Evolutionary conservation across 2,329 filamentous ascomycete species (phyloP).

Genomic region (Davidsoniella neocaledoniae): DNA sequence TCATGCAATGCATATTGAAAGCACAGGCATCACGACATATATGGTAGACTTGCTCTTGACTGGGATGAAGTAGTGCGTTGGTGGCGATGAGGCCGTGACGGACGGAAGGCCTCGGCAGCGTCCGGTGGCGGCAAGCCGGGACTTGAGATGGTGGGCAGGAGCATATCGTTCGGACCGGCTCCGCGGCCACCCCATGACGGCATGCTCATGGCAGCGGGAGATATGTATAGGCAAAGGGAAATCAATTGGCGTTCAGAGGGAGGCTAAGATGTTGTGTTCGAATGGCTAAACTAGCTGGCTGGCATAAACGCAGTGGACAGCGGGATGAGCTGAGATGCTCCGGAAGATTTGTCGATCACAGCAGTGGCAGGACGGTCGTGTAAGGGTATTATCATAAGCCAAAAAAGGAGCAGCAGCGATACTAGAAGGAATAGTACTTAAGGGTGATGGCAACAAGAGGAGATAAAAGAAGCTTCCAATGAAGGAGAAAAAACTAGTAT

Average conservation of each 20-base stretch:
- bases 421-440: neutral
- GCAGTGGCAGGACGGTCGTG: too few relatives aligned
- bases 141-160: constrained; percentile 11
- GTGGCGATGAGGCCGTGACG: constrained; percentile 19
- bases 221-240: too few relatives aligned
- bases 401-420: neutral
- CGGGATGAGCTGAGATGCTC: too few relatives aligned
- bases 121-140: constrained; percentile 14
- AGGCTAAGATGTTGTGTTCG: too few relatives aligned
- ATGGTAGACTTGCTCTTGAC: constrained; percentile 29
- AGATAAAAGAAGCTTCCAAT: neutral
- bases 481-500: too few relatives aligned
- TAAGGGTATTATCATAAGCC: too few relatives aligned
- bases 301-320: too few relatives aligned
- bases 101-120: constrained; percentile 19
- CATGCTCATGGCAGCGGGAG: constrained; percentile 8
- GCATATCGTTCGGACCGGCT: constrained; percentile 8
- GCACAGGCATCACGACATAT: neutral
- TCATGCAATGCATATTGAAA: neutral
- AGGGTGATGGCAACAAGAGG: neutral
- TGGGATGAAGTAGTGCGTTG: constrained; percentile 36
- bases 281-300: too few relatives aligned
- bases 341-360: too few relatives aligned
- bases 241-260: too few relatives aligned
- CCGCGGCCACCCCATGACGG: constrained; percentile 10